A percentile compares a stretch with the other conserved stretches of the same genome.
These are phyloP conservation scores for Lunularia cruciata DNA, from an alignment of 225 moss, liverwort and hornwort species.

Conservation along the genomic window DNA sequence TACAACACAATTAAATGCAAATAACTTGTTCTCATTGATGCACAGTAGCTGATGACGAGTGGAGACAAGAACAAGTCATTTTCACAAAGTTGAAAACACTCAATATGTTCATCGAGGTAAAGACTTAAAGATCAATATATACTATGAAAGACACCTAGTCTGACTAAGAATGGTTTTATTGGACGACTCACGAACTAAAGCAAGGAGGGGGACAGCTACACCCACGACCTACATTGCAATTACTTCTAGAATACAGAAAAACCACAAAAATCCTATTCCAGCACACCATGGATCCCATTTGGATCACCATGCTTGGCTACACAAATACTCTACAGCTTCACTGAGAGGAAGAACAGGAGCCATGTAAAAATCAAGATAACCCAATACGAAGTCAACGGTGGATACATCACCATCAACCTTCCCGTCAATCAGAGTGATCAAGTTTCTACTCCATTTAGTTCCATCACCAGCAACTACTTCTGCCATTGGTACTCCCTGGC, in stretches of 20 bases:
- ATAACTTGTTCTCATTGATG: background rate
- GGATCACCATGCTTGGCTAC: slow-evolving; percentile 26
- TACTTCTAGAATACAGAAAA: background rate
- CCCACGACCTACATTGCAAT: slow-evolving; percentile 15
- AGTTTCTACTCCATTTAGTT: slow-evolving; percentile 12
- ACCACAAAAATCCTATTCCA: slow-evolving; percentile 19
- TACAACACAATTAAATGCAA: background rate
- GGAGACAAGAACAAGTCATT: slow-evolving; percentile 17
- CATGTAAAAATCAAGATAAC: slow-evolving; percentile 16
- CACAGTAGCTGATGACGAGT: slow-evolving; percentile 3
- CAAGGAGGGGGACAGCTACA: slow-evolving; percentile 10
- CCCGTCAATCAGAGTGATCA: background rate
- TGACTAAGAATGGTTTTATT: slow-evolving; percentile 27
- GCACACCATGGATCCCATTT: slow-evolving; percentile 24
- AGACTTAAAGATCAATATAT: slow-evolving; percentile 37
- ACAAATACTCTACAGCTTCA: slow-evolving; percentile 42
- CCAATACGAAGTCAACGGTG: slow-evolving; percentile 11
- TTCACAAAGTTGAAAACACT: slow-evolving; percentile 22
- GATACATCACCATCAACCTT: slow-evolving; percentile 3
- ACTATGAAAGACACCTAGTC: slow-evolving; percentile 26
- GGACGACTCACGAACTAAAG: slow-evolving; percentile 14
- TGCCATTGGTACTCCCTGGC: slow-evolving; percentile 9
- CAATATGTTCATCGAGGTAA: slow-evolving; percentile 19
- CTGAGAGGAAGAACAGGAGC: slow-evolving; percentile 25
- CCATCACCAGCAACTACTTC: slow-evolving; percentile 13